phyloP scores from a whole-genome alignment of 1,284 basidiomycete species.

The Marasmius oreades region DNA sequence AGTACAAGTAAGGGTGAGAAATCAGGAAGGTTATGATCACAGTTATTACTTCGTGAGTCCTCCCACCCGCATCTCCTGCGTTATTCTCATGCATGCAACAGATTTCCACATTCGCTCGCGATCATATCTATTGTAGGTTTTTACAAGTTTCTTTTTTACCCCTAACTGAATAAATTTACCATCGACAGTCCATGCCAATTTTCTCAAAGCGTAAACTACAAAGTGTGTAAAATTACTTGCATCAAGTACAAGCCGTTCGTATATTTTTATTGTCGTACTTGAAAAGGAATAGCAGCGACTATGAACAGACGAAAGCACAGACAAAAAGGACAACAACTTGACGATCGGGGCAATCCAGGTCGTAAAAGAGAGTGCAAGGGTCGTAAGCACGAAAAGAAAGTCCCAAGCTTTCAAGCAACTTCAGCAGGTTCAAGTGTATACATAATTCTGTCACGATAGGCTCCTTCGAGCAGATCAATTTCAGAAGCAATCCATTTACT shows the following conservation, averaged over 20 bases:
- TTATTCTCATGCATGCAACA: slow-evolving; percentile 43
- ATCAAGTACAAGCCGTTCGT: too few species aligned
- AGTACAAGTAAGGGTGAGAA: slow-evolving; percentile 75
- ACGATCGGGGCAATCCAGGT: too few species aligned
- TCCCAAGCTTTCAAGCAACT: not conserved
- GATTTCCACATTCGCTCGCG: slow-evolving; percentile 73
- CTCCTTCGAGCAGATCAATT: slow-evolving; percentile 50
- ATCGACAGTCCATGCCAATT: slow-evolving; percentile 68
- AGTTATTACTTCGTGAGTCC: slow-evolving; percentile 84
- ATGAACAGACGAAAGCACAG: not conserved
- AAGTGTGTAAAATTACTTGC: too few species aligned
- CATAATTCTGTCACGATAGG: slow-evolving; percentile 54
- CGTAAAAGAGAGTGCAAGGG: not conserved
- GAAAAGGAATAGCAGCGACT: not conserved
- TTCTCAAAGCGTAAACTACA: slow-evolving; percentile 56
- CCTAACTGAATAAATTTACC: slow-evolving; percentile 6
- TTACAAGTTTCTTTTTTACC: not conserved
- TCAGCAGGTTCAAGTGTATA: slow-evolving; percentile 10
- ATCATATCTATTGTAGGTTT: slow-evolving; percentile 57
- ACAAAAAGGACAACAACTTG: too few species aligned
- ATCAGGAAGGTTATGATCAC: slow-evolving; percentile 92
- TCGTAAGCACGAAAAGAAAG: not conserved
- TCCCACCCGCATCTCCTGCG: slow-evolving; percentile 25
- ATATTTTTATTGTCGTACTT: too few species aligned
- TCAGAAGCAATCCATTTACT: slow-evolving; percentile 65